Conservation (phyloP, 2,329 filamentous ascomycete genomes). For the Hymenotorrendiella dingleyae region DNA sequence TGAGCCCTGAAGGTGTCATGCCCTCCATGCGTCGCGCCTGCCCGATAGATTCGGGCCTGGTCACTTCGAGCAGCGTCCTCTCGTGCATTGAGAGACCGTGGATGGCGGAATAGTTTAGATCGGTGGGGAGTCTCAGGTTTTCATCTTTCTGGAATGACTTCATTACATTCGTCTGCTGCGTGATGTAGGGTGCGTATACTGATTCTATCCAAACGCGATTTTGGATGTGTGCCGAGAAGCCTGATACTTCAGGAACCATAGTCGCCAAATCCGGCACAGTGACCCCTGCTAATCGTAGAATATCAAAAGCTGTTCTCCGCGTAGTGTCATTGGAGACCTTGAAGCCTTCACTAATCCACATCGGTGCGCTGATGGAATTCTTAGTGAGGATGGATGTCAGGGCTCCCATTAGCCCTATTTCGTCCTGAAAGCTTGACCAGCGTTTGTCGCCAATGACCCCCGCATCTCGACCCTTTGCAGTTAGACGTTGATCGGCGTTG, state of each 20-base stretch:
- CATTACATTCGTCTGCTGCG: slow-evolving; percentile 61
- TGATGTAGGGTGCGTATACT: slow-evolving; percentile 80
- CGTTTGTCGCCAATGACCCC: slow-evolving; percentile 75
- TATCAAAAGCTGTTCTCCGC: slow-evolving; percentile 68
- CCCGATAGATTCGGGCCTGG: slow-evolving; percentile 76
- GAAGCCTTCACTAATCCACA: slow-evolving; percentile 69
- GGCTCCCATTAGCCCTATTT: slow-evolving; percentile 60
- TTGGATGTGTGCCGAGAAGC: slow-evolving; percentile 53
- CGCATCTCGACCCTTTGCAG: slow-evolving; percentile 66
- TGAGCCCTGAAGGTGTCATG: slow-evolving; percentile 54
- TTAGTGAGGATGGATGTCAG: slow-evolving; percentile 56
- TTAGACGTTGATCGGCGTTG: slow-evolving; percentile 87
- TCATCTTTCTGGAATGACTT: slow-evolving; percentile 72
- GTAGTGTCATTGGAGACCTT: slow-evolving; percentile 58
- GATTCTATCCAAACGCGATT: slow-evolving; percentile 74
- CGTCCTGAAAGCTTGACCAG: slow-evolving; percentile 65
- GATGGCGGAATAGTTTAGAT: slow-evolving; percentile 71
- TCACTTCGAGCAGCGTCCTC: slow-evolving; percentile 60
- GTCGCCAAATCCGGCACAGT: slow-evolving; percentile 51
- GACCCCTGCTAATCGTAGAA: slow-evolving; percentile 63
- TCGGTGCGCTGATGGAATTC: slow-evolving; percentile 51
- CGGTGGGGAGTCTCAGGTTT: slow-evolving; percentile 60
- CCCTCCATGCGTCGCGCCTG: slow-evolving; percentile 88
- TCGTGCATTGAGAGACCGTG: slow-evolving; percentile 76
- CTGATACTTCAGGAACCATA: slow-evolving; percentile 49